Evolutionary conservation across 129 eudicot genomes (phyloP).

Genomic region (Centaurea solstitialis): DNA sequence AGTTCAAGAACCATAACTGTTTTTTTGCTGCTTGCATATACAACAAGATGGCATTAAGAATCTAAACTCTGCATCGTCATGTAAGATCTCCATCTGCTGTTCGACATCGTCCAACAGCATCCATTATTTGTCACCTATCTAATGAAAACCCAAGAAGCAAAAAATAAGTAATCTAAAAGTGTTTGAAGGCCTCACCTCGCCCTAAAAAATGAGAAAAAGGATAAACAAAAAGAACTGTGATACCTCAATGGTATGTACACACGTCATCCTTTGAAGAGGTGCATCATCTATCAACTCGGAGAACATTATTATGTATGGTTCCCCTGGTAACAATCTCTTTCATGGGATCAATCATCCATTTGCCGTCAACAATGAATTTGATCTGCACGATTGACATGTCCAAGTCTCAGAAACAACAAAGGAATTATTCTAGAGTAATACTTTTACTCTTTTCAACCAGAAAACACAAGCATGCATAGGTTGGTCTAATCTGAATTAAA

Average conservation of each 20-base stretch:
- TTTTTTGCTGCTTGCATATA: slow-evolving; percentile 11
- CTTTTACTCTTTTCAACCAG: background rate
- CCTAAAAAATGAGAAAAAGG: background rate
- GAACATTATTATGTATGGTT: slow-evolving; percentile 69
- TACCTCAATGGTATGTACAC: slow-evolving; percentile 32
- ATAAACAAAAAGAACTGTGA: background rate
- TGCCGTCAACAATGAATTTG: slow-evolving; percentile 83
- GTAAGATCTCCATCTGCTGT: slow-evolving; percentile 8
- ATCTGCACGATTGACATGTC: slow-evolving; percentile 50
- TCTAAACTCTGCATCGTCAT: slow-evolving; percentile 10
- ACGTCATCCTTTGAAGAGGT: slow-evolving; percentile 4
- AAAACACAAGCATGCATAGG: background rate
- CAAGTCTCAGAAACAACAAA: background rate
- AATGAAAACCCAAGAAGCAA: slow-evolving; percentile 17
- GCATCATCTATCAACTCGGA: slow-evolving; percentile 65
- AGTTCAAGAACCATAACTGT: background rate
- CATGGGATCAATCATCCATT: slow-evolving; percentile 86
- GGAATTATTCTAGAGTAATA: background rate
- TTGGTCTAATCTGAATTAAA: background rate
- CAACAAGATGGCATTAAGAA: slow-evolving; percentile 12
- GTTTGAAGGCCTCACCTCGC: background rate
- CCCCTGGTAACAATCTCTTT: slow-evolving; percentile 58
- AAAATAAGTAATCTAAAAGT: background rate
- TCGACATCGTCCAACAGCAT: slow-evolving; percentile 1
- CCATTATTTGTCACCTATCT: slow-evolving; percentile 23